Conservation (phyloP, 345 rosid species). For the Acer campestre region DNA sequence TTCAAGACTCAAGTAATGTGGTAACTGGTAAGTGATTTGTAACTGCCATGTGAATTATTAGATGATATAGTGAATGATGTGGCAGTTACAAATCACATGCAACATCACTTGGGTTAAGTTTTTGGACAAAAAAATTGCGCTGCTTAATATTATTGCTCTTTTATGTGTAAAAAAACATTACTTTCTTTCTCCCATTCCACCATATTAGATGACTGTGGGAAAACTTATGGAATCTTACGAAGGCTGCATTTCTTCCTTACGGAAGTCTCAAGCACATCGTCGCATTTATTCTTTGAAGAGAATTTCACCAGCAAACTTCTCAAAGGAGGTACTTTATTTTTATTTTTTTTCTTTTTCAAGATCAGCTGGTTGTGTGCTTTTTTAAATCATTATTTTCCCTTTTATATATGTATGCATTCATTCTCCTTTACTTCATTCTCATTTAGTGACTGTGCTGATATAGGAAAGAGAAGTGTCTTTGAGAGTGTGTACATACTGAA, state of each 20-base stretch:
- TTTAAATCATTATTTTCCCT: no score
- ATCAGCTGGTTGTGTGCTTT: no score
- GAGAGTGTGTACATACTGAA: not conserved
- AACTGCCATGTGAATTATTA: no score
- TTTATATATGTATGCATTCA: no score
- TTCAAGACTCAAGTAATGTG: not conserved
- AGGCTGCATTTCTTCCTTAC: slow-evolving; percentile 61
- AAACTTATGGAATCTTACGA: slow-evolving; percentile 71
- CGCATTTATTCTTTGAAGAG: slow-evolving; percentile 70
- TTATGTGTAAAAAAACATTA: not conserved
- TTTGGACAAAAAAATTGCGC: no score
- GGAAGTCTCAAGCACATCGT: slow-evolving; percentile 64
- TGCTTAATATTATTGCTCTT: no score
- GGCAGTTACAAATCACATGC: no score
- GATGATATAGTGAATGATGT: no score
- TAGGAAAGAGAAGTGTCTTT: not conserved
- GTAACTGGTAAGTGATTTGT: not conserved
- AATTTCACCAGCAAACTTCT: slow-evolving; percentile 86
- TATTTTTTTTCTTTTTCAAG: no score
- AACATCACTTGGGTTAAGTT: no score
- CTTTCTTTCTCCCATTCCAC: slow-evolving; percentile 12
- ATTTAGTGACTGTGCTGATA: not conserved
- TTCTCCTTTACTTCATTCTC: not conserved
- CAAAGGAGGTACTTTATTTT: slow-evolving; percentile 57
- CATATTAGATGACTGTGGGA: slow-evolving; percentile 66